Percentiles rank a stretch among this genome's conserved stretches.
Conservation (phyloP, 495 filamentous ascomycete genomes). For the Pseudoneurospora amorphoporcata region DNA sequence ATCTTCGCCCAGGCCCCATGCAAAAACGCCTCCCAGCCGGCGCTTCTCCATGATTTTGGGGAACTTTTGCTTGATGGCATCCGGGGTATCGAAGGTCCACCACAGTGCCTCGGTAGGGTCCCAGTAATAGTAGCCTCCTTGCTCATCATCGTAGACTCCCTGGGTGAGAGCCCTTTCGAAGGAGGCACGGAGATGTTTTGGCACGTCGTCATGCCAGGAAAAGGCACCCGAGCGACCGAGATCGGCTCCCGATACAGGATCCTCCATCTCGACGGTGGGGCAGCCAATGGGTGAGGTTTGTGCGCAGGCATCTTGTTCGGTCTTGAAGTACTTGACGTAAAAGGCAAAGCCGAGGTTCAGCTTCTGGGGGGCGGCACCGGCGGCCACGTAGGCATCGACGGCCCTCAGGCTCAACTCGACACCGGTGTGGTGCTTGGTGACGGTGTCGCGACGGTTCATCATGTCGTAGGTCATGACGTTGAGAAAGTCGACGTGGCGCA, state of each 20-base stretch:
- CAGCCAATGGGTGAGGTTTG: slow-evolving; percentile 48
- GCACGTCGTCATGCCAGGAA: slow-evolving; percentile 46
- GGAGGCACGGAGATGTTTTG: slow-evolving; percentile 35
- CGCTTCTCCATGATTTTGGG: slow-evolving; percentile 46
- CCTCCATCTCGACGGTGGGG: slow-evolving; percentile 50
- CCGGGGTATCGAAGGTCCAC: slow-evolving; percentile 68
- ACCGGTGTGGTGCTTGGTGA: slow-evolving; percentile 58
- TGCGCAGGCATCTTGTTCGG: slow-evolving; percentile 40
- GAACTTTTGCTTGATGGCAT: slow-evolving; percentile 53
- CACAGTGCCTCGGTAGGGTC: slow-evolving; percentile 49
- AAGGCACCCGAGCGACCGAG: slow-evolving; percentile 52
- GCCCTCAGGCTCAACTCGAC: slow-evolving; percentile 43
- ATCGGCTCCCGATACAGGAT: slow-evolving; percentile 53
- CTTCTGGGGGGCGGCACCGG: slow-evolving; percentile 45
- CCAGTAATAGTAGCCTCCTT: slow-evolving; percentile 61
- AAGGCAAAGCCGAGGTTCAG: slow-evolving; percentile 67
- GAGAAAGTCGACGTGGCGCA: slow-evolving; percentile 55
- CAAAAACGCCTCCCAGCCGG: slow-evolving; percentile 58
- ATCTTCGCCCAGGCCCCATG: slow-evolving; percentile 68
- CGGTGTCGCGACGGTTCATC: slow-evolving; percentile 62
- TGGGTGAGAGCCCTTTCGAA: slow-evolving; percentile 41
- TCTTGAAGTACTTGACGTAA: slow-evolving; percentile 65
- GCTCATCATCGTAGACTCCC: slow-evolving; percentile 46
- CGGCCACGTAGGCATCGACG: slow-evolving; percentile 49
- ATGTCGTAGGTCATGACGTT: slow-evolving; percentile 78